A percentile compares a stretch with the other conserved stretches of the same genome.
phyloP scores from a whole-genome alignment of 2,329 filamentous ascomycete species.

The Fusarium torulosum region DNA sequence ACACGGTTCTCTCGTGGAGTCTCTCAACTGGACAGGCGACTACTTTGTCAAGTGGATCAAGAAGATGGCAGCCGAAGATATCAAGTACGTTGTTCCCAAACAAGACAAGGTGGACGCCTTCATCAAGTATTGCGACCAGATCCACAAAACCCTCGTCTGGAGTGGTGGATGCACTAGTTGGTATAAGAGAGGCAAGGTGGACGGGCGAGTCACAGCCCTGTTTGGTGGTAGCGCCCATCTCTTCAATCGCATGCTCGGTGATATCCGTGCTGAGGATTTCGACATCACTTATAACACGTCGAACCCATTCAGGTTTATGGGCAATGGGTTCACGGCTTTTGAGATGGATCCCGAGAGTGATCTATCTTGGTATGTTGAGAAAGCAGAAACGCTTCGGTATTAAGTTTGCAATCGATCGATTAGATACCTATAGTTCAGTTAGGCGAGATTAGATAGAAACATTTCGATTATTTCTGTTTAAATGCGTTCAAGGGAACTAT shows the following conservation, averaged over 20 bases:
- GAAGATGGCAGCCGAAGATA: conserved; percentile 43
- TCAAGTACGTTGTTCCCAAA: conserved; percentile 40
- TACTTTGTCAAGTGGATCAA: conserved; percentile 46
- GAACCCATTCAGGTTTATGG: conserved; percentile 43
- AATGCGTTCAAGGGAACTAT: too few species aligned
- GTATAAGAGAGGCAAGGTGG: conserved; percentile 38
- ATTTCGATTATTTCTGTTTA: neutral
- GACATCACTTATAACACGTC: conserved; percentile 38
- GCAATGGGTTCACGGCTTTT: conserved; percentile 41
- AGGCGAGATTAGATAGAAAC: neutral
- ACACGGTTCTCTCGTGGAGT: conserved; percentile 42
- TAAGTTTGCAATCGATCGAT: neutral
- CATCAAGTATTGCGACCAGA: conserved; percentile 38
- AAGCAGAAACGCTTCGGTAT: conserved; percentile 29
- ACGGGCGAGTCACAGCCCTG: conserved; percentile 38
- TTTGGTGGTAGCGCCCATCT: conserved; percentile 43
- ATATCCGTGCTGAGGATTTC: conserved; percentile 42
- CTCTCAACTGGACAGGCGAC: conserved; percentile 44
- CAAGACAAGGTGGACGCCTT: conserved; percentile 43
- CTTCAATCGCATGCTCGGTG: conserved; percentile 40
- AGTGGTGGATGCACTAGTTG: conserved; percentile 41
- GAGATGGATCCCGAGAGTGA: conserved; percentile 43
- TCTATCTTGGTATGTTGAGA: conserved; percentile 42
- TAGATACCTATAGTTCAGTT: neutral
- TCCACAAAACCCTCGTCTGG: conserved; percentile 44